A percentile compares a stretch with the other conserved stretches of the same genome.
Conservation (phyloP, 164 flowering plant genomes). For the Aristolochia fimbriata region DNA sequence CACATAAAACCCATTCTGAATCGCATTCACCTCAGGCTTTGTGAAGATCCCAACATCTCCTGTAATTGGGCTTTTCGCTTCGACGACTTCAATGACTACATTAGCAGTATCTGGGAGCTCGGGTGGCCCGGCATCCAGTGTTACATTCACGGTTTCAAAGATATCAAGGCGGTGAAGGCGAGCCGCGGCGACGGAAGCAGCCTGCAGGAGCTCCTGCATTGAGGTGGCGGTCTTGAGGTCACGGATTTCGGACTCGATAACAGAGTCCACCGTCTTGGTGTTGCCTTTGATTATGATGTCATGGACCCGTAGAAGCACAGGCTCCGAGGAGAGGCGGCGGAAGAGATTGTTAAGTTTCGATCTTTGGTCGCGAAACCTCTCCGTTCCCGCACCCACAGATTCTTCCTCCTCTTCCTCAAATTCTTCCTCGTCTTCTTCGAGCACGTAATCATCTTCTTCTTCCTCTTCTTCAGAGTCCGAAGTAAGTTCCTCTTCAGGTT, state of each 20-base stretch:
- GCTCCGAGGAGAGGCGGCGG: conserved; percentile 36
- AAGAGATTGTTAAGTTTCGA: conserved; percentile 29
- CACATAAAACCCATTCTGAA: neutral
- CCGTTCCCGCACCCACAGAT: conserved; percentile 8
- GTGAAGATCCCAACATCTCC: conserved; percentile 67
- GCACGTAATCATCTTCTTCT: conserved; percentile 23
- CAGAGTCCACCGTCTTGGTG: conserved; percentile 57
- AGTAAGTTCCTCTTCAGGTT: no score
- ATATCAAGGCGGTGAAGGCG: conserved; percentile 47
- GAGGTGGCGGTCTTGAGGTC: conserved; percentile 35
- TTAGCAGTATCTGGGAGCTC: conserved; percentile 83
- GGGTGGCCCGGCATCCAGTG: conserved; percentile 80
- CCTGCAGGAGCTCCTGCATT: conserved; percentile 56
- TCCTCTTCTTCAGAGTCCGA: conserved; percentile 10
- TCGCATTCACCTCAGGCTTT: conserved; percentile 60
- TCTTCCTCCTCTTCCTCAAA: conserved; percentile 27
- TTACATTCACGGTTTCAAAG: conserved; percentile 66
- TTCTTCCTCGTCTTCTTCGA: conserved; percentile 31
- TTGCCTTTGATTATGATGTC: conserved; percentile 79
- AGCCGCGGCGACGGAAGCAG: conserved; percentile 44
- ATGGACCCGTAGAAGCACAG: conserved; percentile 59
- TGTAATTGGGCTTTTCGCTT: conserved; percentile 41
- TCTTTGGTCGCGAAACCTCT: conserved; percentile 17
- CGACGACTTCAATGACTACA: conserved; percentile 64
- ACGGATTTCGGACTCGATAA: conserved; percentile 63